phyloP scores from a whole-genome alignment of 352 stramenopile species.

The Phytophthora syringae region DNA sequence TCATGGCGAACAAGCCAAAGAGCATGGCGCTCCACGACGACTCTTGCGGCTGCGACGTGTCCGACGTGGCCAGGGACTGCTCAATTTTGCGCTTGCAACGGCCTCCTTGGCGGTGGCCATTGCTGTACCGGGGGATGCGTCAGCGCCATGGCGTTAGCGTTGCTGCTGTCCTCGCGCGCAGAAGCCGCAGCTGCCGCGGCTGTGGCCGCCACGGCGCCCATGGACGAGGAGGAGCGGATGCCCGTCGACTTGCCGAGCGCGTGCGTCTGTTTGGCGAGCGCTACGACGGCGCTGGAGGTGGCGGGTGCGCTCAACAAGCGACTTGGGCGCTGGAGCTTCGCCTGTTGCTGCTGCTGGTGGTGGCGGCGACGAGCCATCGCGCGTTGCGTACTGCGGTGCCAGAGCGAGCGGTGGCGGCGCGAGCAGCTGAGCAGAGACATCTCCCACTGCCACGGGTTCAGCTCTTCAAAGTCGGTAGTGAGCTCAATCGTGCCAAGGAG shows the following conservation, averaged over 20 bases:
- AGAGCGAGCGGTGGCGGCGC: conserved; percentile 58
- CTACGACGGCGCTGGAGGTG: conserved; percentile 23
- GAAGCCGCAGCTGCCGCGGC: conserved; percentile 3
- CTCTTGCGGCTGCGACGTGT: conserved; percentile 9
- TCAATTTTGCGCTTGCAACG: conserved; percentile 1
- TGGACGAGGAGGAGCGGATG: conserved; percentile 25
- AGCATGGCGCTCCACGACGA: conserved; percentile 65
- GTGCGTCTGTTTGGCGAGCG: conserved; percentile 6
- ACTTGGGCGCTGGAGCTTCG: conserved; percentile 12
- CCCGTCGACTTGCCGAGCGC: conserved; percentile 21
- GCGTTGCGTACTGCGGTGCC: conserved; percentile 49
- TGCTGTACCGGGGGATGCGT: conserved; percentile 1
- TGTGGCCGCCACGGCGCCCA: conserved; percentile 14
- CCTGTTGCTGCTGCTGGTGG: conserved; percentile 20
- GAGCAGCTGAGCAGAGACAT: conserved; percentile 67
- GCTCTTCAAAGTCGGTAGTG: conserved; percentile 37
- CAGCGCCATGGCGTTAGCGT: conserved; percentile 8
- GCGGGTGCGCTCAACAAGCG: conserved; percentile 17
- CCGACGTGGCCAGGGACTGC: conserved; percentile 8
- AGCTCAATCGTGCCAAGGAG: conserved; percentile 36
- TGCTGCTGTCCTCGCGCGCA: conserved; percentile 17
- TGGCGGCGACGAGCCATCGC: conserved; percentile 36
- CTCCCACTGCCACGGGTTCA: conserved; percentile 57
- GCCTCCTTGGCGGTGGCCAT: conserved; percentile 8
- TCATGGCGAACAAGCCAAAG: conserved; percentile 65